Percentiles rank a stretch among this genome's conserved stretches.
Conservation (phyloP, 208 protist species). For the Trypanosoma vivax region DNA sequence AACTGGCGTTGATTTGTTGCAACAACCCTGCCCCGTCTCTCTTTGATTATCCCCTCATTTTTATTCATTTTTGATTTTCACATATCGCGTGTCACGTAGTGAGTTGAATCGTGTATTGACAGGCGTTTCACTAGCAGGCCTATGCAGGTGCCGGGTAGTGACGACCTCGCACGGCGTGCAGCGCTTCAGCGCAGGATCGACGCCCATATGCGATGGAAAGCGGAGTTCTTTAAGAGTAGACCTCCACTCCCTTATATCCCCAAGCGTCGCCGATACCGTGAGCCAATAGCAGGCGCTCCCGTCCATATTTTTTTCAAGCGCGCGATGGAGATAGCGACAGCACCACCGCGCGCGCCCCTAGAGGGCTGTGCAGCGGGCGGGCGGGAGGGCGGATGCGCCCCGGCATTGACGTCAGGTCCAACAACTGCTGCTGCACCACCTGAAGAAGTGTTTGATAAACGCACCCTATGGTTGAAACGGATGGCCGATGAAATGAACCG, state of each 20-base stretch:
- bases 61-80: no score
- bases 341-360: no score
- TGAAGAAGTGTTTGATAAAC: neutral
- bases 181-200: constrained; percentile 27
- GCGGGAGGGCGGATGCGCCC: neutral
- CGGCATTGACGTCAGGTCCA: constrained; percentile 9
- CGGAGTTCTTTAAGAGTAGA: constrained; percentile 62
- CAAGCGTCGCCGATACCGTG: constrained; percentile 40
- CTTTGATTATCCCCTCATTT: no score
- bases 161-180: constrained; percentile 22
- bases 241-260: constrained; percentile 45
- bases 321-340: constrained; percentile 19
- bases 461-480: constrained; percentile 9
- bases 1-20: no score
- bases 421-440: neutral
- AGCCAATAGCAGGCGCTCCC: constrained; percentile 22
- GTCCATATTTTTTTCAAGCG: constrained; percentile 21
- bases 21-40: no score
- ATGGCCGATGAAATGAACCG: constrained; percentile 23
- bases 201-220: constrained; percentile 65
- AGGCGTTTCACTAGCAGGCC: no score
- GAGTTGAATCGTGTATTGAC: no score
- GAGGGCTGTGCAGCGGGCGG: no score
- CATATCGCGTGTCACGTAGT: no score
- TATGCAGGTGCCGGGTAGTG: constrained; percentile 22